Evolutionary conservation across 2,329 filamentous ascomycete genomes (phyloP).

Genomic region (Pleurostoma richardsiae): DNA sequence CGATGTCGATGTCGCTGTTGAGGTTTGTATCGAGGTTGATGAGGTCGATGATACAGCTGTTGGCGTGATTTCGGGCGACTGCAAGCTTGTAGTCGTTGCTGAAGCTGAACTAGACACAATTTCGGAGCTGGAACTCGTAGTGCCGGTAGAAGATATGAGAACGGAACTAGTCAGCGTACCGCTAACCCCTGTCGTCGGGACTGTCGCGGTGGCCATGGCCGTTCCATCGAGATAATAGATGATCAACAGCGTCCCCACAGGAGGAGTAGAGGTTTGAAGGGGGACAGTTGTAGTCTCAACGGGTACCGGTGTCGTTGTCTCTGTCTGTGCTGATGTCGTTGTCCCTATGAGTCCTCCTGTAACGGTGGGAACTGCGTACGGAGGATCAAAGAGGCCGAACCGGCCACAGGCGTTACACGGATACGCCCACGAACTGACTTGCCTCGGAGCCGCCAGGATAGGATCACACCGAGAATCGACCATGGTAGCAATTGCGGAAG

Average conservation of each 20-base stretch:
- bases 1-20: conserved; percentile 2
- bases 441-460: conserved; percentile 21
- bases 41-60: background rate
- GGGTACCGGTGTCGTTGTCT: conserved; percentile 6
- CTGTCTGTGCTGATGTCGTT: conserved; percentile 3
- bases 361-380: conserved; percentile 29
- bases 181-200: conserved; percentile 3
- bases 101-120: background rate
- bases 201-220: conserved; percentile 4
- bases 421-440: conserved; percentile 24
- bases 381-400: conserved; percentile 32
- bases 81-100: background rate
- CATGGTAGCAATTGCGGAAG: conserved; percentile 20
- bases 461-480: conserved; percentile 24
- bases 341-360: conserved; percentile 17
- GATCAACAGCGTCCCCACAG: conserved; percentile 5
- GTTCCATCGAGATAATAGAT: conserved; percentile 7
- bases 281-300: conserved; percentile 5
- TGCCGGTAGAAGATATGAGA: background rate
- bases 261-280: conserved; percentile 1
- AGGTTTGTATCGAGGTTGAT: background rate
- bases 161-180: conserved; percentile 5
- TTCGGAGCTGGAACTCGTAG: background rate
- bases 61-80: background rate
- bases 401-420: conserved; percentile 27